A percentile compares a stretch with the other conserved stretches of the same genome.
Conservation (phyloP, 352 stramenopile genomes). For the Peronospora destructor region DNA sequence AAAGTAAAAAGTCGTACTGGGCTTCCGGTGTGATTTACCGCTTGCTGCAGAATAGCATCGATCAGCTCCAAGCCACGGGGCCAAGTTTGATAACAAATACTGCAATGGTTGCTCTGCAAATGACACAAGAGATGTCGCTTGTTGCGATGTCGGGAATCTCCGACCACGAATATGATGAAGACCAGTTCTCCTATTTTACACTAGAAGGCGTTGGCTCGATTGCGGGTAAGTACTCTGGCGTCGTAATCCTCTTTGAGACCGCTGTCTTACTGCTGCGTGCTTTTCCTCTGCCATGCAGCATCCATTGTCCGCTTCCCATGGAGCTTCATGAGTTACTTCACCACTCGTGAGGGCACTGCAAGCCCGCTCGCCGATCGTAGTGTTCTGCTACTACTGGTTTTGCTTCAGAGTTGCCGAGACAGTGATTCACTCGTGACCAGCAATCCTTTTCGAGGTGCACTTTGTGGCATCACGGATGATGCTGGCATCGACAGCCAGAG, state of each 20-base stretch:
- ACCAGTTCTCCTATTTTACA: conserved; percentile 64
- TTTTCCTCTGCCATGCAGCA: conserved; percentile 19
- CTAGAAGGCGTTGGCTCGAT: conserved; percentile 59
- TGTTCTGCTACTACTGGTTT: conserved; percentile 51
- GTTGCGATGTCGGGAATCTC: conserved; percentile 53
- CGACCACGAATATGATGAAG: conserved; percentile 36
- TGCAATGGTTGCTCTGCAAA: conserved; percentile 33
- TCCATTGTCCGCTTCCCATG: conserved; percentile 59
- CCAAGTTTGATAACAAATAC: conserved; percentile 28
- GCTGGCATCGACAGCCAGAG: conserved; percentile 24
- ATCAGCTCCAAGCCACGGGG: conserved; percentile 36
- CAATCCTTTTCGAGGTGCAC: conserved; percentile 62
- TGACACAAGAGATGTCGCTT: conserved; percentile 46
- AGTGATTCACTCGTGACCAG: conserved; percentile 26
- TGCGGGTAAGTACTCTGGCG: conserved; percentile 34
- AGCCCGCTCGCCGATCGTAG: conserved; percentile 65
- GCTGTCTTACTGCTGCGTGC: conserved; percentile 4
- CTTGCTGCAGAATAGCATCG: conserved; percentile 57
- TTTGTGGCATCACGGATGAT: conserved; percentile 34
- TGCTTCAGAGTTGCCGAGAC: conserved; percentile 67
- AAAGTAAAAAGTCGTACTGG: conserved; percentile 44
- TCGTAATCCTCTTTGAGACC: not conserved
- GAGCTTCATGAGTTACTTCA: conserved; percentile 67
- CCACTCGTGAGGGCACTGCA: conserved; percentile 38
- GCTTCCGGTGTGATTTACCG: conserved; percentile 42